phyloP scores from a whole-genome alignment of 805 yeast species.

The Ogataea polymorpha region DNA sequence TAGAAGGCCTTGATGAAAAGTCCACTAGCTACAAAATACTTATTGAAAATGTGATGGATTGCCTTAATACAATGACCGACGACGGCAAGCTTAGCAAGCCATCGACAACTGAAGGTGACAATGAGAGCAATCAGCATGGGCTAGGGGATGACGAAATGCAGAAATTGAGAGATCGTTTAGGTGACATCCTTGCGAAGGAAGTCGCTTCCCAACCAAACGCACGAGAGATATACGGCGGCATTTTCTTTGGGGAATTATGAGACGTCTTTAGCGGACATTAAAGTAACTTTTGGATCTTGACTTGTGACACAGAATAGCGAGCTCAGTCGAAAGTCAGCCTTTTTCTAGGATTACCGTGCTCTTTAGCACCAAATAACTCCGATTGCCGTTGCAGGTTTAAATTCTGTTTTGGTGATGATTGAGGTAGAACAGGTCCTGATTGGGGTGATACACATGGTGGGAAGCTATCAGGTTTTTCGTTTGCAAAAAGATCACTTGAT shows the following conservation, averaged over 20 bases:
- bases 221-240: slow-evolving; percentile 53
- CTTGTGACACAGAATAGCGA: not conserved
- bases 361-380: not conserved
- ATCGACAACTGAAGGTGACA: not conserved
- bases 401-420: no score
- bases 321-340: slow-evolving; percentile 20
- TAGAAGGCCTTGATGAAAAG: slow-evolving; percentile 30
- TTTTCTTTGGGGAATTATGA: slow-evolving; percentile 67
- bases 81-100: slow-evolving; percentile 35
- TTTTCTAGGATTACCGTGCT: slow-evolving; percentile 16
- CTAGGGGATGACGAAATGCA: slow-evolving; percentile 25
- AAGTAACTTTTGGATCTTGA: no score
- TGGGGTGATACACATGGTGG: no score
- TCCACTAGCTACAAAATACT: slow-evolving; percentile 22
- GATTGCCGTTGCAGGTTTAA: no score
- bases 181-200: slow-evolving; percentile 50
- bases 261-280: not conserved
- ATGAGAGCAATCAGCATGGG: slow-evolving; percentile 5
- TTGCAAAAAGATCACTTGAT: no score
- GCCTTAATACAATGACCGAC: slow-evolving; percentile 46
- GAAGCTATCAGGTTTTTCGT: no score
- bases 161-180: slow-evolving; percentile 57
- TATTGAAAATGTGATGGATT: slow-evolving; percentile 52
- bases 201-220: slow-evolving; percentile 49
- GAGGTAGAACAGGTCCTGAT: no score